Base-by-base conservation (phyloP, 2,329 filamentous ascomycete genomes). In the Curvularia verruculosa region DNA sequence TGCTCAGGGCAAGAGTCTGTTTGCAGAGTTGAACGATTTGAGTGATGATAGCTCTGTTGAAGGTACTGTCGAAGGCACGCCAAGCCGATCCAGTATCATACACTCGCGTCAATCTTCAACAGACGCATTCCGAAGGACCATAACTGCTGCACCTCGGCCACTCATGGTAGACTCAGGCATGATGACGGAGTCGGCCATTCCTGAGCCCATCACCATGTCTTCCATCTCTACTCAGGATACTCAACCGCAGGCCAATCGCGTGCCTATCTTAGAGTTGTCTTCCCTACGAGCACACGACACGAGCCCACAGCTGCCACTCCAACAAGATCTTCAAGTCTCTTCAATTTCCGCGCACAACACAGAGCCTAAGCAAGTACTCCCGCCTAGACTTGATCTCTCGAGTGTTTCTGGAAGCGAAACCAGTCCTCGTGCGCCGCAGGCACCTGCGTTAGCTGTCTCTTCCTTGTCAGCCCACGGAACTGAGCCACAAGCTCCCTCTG, bases 1-100 rank as follows among this genome's bases (percentile, higher is more conserved):
- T n/a, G 77, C 79, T 49, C 80, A 80, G 61, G 84, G 86, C 15
- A 91, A 96, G 79, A 98, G 90, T 70, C 81, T 99, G 49, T 96
- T 95, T 73, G 92, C 92, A 39, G 95, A 99, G 76, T 84, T 99
- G 40, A 91, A 90, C 51, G 91, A 92, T 64, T 80, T 97, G 41
- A 89, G 87, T 24, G 81, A 73, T 34, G 69, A 67, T 39, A 75
- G 72, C 53, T 66, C 69, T 62, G 63, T 62, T 10, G 72, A 77
- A 46, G 71, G 73, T 37, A 75, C 74, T 61, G 63, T 63, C 12
- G 72, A 77, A 45, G 71, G 73, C 39, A 75, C 74, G 28, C 73
- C 75, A 37, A 74, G 69, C 54, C 68, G 71, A 49, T 73, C 72
- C 1, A 72, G 64, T 52, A 43, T 73, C 9, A 39, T 75, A 13